Evolutionary conservation across 73 alveolate species (phyloP).

Genomic region (Paramecium biaurelia): DNA sequence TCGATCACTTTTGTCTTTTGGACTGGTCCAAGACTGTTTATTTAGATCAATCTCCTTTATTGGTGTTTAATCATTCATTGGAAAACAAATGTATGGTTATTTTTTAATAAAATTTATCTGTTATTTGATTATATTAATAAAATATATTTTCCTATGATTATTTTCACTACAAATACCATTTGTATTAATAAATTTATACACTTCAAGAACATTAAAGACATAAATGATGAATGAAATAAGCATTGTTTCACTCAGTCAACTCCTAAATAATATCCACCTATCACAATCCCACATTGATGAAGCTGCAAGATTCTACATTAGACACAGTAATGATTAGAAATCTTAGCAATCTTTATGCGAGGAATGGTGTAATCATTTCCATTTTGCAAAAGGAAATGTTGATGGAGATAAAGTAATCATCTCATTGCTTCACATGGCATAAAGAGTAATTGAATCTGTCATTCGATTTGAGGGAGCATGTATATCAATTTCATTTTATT

Average conservation of each 20-base stretch:
- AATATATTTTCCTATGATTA: neutral
- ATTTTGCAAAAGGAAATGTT: constrained; percentile 8
- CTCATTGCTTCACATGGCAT: neutral
- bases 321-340: neutral
- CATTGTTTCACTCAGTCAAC: neutral
- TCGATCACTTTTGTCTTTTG: neutral
- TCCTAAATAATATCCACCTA: neutral
- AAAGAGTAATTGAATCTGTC: neutral
- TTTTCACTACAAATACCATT: neutral
- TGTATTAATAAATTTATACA: neutral
- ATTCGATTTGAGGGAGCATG: neutral
- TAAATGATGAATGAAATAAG: neutral
- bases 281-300: neutral
- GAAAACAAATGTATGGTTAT: neutral
- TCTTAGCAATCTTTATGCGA: neutral
- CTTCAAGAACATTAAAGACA: neutral
- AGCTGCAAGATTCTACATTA: constrained; percentile 16
- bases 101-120: neutral
- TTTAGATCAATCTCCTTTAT: constrained; percentile 32
- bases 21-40: constrained; percentile 15
- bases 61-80: constrained; percentile 45
- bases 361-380: constrained; percentile 50
- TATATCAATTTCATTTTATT: neutral
- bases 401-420: constrained; percentile 17
- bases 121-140: neutral